Base-by-base conservation (phyloP, 768 basidiomycete genomes). In the Lactifluus hygrophoroides region DNA sequence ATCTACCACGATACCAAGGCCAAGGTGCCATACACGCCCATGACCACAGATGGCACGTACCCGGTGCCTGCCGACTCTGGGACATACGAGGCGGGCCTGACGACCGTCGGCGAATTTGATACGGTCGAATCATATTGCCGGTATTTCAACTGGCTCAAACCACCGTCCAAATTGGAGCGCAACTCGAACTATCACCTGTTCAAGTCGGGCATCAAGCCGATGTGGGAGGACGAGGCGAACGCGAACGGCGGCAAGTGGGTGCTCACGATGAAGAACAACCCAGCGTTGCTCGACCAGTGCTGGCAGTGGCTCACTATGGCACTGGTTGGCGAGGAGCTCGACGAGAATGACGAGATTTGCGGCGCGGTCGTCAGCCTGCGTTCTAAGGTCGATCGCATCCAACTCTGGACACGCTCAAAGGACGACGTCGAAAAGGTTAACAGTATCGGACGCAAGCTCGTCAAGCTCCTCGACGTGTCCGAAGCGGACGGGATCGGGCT, bases 201-300 rank as follows among this genome's bases (percentile, higher is more conserved):
- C 82, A 95, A 95, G 74, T 78, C 83, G 21, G 90, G 90, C 17
- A 94, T 94, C 76, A 91, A 92, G 68, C 91, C 91, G 14, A 95
- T 96, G 94, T 96, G 93, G 93, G 94, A 95, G 74, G 94, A 95
- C 69, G 81, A 82, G 30, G 89, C 91, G 54, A 96, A 96, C 67
- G 88, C 89, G 25, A 80, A 86, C 53, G 94, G 94, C 19, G 94
- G 94, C 35, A 94, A 94, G 74, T 96, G 94, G 94, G 91, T 94
- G 19, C 71, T 97, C 57, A 91, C 91, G 66, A 91, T 95, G 86
- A 87, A 88, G 76, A 85, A 86, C 66, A 88, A 86, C 63, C 83
- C 90, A 3, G 71, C 72, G 47, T 69, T 93, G 65, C 74, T 95
- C 50, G 93, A 96, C 75, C 78, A 88, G 37, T 90, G 86, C 70